Conservation (phyloP, 75 land plant species). For the Pinus tabuliformis region DNA sequence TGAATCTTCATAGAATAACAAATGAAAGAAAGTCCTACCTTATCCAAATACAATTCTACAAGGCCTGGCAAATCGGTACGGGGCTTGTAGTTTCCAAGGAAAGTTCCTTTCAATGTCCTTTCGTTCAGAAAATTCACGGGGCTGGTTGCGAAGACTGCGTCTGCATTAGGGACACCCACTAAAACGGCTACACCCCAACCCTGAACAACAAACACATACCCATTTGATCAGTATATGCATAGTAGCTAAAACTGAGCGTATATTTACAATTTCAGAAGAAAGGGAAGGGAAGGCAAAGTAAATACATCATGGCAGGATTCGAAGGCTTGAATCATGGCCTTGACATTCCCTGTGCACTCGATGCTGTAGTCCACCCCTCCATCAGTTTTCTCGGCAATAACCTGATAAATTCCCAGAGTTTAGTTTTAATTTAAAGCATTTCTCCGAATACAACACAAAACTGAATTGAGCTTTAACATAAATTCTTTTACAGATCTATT, state of each 20-base stretch:
- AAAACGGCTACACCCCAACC: conserved; percentile 36
- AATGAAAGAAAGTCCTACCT: conserved; percentile 21
- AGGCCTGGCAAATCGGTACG: conserved; percentile 33
- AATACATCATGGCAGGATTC: conserved; percentile 49
- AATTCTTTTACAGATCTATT: no score
- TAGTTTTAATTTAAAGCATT: no score
- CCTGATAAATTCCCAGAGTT: not conserved
- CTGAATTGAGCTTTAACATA: no score
- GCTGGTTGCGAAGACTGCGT: conserved; percentile 7
- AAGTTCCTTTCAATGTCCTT: conserved; percentile 30
- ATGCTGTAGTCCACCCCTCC: conserved; percentile 64
- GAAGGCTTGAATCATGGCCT: conserved; percentile 45
- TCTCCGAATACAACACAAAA: no score
- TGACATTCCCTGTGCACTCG: conserved; percentile 61
- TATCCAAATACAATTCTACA: conserved; percentile 45
- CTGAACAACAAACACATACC: conserved; percentile 3
- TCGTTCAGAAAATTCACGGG: conserved; percentile 31
- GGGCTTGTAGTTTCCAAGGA: conserved; percentile 45
- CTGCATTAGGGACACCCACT: conserved; percentile 16
- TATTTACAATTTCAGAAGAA: not conserved
- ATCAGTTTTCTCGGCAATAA: conserved; percentile 44
- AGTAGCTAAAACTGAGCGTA: no score
- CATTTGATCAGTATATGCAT: no score
- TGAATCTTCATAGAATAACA: not conserved
- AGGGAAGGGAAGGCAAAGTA: not conserved